Base-by-base conservation (phyloP, 2,329 filamentous ascomycete genomes). In the Helminthosporium solani region DNA sequence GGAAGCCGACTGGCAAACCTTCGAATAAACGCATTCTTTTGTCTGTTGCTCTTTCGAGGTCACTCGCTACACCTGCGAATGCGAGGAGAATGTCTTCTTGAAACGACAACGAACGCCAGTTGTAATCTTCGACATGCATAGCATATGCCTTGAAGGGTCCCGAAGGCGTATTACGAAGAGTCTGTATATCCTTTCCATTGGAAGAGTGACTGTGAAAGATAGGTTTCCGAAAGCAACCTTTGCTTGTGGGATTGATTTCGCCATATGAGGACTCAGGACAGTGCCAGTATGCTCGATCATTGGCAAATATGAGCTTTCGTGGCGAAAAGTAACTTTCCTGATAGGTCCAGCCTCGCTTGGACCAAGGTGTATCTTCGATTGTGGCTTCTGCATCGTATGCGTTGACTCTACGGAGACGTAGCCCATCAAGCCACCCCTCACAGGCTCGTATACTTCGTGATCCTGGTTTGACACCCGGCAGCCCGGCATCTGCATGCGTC, bases 191-290 rank as follows among this genome's bases (percentile, higher is more conserved):
- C n/a, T 27, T 38, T 5, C 14, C 35, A 16, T 12, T 38, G 12
- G 35, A 38, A 14, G 35, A 38, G n/a, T 38, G 35, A 12, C 20
- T 38, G 8, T 38, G 35, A 15, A 38, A 38, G 19, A 38, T 38
- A 3, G 35, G 35, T 21, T 18, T 21, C 20, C 35, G 35, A 14
- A 38, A 38, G 11, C 19, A 25, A 7, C 35, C 20, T 12, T 38
- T 38, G n/a, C 27, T 38, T 7, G 12, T 16, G n/a, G 35, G 35
- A 21, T 38, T 21, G n/a, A 38, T 25, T 18, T 38, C 35, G n/a
- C 35, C 35, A 38, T n/a, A 38, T n/a, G 35, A 38, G n/a, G 35
- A 25, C 20, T 25, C 35, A n/a, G 19, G 23, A n/a, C 35, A 38
- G 20, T 38, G 35, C n/a, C 20, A 38, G 14, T 38, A 38, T 7